Evolutionary conservation across 495 filamentous ascomycete genomes (phyloP), one percentile per base, ranked within the genome.

Genomic region (Hypoxylon trugodes): DNA sequence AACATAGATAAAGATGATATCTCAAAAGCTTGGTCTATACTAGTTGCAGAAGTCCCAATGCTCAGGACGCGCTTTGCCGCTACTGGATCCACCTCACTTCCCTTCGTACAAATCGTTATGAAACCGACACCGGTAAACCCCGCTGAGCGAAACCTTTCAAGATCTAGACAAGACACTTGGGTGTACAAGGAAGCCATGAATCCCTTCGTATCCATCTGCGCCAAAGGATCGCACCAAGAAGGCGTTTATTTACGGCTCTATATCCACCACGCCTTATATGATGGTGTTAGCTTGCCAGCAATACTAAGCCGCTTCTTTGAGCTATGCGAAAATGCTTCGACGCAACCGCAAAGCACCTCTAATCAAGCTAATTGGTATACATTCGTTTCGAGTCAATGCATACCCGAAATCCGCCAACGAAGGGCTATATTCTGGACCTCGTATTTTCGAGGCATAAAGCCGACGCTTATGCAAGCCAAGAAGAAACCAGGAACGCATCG

Each of bases 231-330:
- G 49, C 1, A 53, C 13, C 1, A 16, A 57, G 19, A 63, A 24
- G 30, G 55, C 37, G 22, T 76, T 53, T 69, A 24, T 41, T 19
- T 82, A 7, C 60, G 69, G 7, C 65, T 90, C 2, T 79, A 77
- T 6, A 82, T 91, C 8, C 86, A 92, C 53, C 91, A 96, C 73
- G 89, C 91, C 3, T 71, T 95, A 4, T 95, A 92, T 61, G 91
- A 96, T 74, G 90, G 88, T 1, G 74, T 88, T 37, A 89, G 89
- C 43, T 73, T 95, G 9, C 76, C 82, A 2, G 56, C 76, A 7
- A 81, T 94, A 12, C 59, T 74, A 57, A 37, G 50, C 22, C 61
- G 69, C 4, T 74, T 81, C 12, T 8, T 48, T 2, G 41, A 59
- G 2, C 45, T 77, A 12, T 74, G 65, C 41, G 43, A 41, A 13